Base-by-base conservation (phyloP, 495 filamentous ascomycete species). In the Penicillium bialowiezense region DNA sequence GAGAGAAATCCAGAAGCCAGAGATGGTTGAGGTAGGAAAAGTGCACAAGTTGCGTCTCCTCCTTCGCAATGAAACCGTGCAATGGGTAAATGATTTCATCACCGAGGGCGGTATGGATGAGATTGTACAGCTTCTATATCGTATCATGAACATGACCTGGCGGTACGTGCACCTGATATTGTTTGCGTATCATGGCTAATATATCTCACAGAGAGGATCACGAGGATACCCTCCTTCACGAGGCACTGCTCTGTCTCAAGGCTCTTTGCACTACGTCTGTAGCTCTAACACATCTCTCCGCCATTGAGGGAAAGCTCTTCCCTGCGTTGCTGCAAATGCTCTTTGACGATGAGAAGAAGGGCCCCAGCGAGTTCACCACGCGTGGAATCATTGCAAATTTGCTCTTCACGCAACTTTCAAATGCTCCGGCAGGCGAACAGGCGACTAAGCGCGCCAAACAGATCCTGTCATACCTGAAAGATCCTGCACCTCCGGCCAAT, bases 321-420 rank as follows among this genome's bases (percentile, higher is more conserved):
- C 92, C 93, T 13, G 87, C 87, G 4, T 73, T 98, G 41, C 68
- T 97, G 41, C 80, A 78, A 46, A 90, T 97, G 83, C 73, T 98
- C 26, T 98, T 97, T 58, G 92, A 96, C 60, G 88, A 95, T 21
- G 92, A 98, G 59, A 93, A 89, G 71, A 97, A 97, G 65, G 93
- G 93, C 0, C 93, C 93, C 0, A 91, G 86, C 75, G 93, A 98
- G 62, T 98, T 95, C 68, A 91, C 88, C 6, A 97, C 93, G 19
- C 83, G 93, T 29, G 81, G 80, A 38, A 87, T 98, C 54, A 87
- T 97, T 63, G 87, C 90, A 32, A 89, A 82, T 19, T 75, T 97
- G 8, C 64, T 98, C 3, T 90, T 92, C 62, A 91, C 88, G 3
- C 90, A 95, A 64, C 83, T 96, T 31, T 78, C 87, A 41, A 72